These are phyloP conservation scores for Fusarium armeniacum DNA, from an alignment of 2,329 filamentous ascomycete species.

Conservation along the genomic window DNA sequence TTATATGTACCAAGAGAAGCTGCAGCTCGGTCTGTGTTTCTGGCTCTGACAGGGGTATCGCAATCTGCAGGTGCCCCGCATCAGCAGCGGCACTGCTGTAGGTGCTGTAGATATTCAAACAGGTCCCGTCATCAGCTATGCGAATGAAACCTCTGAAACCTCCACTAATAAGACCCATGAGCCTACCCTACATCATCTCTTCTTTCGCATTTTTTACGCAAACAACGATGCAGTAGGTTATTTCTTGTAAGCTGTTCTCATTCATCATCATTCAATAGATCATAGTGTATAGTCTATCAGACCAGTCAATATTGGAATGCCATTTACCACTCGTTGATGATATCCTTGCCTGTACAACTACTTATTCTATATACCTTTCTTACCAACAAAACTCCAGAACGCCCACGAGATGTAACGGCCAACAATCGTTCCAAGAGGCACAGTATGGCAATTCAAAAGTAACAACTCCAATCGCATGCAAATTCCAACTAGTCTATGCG, in stretches of 20 bases:
- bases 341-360: not conserved
- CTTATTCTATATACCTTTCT: conserved; percentile 28
- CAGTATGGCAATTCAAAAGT: not conserved
- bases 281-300: not conserved
- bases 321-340: not conserved
- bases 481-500: conserved; percentile 15
- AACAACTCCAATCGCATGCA: conserved; percentile 26
- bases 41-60: conserved; percentile 33
- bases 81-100: not conserved
- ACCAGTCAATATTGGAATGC: not conserved
- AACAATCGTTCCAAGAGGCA: not conserved
- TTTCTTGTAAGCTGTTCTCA: not conserved
- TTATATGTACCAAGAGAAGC: conserved; percentile 33
- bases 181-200: conserved; percentile 41
- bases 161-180: not conserved
- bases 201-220: not conserved
- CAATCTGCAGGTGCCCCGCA: conserved; percentile 35
- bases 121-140: not conserved
- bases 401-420: conserved; percentile 25
- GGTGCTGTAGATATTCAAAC: not conserved
- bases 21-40: conserved; percentile 28
- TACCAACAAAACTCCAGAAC: conserved; percentile 39
- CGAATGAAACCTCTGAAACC: not conserved
- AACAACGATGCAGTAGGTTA: not conserved
- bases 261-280: not conserved